Percentiles rank a stretch among this genome's conserved stretches.
Conservation (phyloP, 345 rosid species). For the Hibiscus tridactylites region DNA sequence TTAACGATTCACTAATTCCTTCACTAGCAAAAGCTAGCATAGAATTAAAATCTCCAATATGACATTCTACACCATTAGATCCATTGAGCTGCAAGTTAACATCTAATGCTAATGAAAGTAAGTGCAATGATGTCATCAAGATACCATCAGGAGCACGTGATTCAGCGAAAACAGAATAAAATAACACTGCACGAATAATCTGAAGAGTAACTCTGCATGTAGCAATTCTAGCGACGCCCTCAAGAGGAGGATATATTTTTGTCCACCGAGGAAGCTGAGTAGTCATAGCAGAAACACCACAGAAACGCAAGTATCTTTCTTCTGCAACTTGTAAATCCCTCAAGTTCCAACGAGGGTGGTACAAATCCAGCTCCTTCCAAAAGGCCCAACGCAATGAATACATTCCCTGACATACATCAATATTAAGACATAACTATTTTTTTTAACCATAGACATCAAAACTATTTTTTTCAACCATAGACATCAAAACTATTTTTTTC, state of each 20-base stretch:
- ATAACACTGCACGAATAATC: constrained; percentile 59
- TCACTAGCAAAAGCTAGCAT: constrained; percentile 53
- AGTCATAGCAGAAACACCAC: constrained; percentile 64
- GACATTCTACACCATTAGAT: constrained; percentile 20
- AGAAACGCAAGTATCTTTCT: constrained; percentile 76
- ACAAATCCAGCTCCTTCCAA: constrained; percentile 94
- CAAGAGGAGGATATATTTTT: constrained; percentile 66
- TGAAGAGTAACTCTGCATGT: constrained; percentile 64
- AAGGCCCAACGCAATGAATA: constrained; percentile 63
- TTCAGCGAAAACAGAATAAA: constrained; percentile 59
- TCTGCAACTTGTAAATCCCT: constrained; percentile 91
- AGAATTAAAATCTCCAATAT: constrained; percentile 33
- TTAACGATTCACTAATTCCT: constrained; percentile 44
- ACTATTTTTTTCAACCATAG: constrained; percentile 6
- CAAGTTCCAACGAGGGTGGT: constrained; percentile 82
- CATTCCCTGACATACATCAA: constrained; percentile 52
- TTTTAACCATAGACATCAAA: constrained; percentile 1
- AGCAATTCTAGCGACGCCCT: constrained; percentile 58
- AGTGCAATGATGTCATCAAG: constrained; percentile 66
- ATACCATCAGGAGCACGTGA: constrained; percentile 74
- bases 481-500: not conserved
- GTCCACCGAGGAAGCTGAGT: constrained; percentile 86
- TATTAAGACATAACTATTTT: not conserved
- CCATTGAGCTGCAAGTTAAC: constrained; percentile 52
- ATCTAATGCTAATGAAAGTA: constrained; percentile 72